Percentiles rank a stretch among this genome's conserved stretches.
These are phyloP conservation scores for Dendrocalamus latiflorus DNA, from an alignment of 202 grass and related monocot species.

Conservation along the genomic window DNA sequence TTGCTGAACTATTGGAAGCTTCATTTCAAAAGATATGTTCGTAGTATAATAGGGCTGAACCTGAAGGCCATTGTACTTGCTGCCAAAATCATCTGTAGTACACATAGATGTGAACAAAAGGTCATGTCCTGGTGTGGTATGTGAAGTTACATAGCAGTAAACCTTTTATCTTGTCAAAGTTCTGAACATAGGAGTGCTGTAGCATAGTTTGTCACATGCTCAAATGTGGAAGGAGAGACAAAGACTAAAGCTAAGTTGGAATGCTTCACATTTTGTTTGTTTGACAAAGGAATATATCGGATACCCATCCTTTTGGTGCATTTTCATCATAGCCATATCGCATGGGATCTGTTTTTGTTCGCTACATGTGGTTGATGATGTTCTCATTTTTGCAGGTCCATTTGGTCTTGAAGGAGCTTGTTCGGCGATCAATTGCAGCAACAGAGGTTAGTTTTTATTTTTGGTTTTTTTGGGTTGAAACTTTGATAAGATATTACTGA, in stretches of 20 bases:
- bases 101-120: not conserved
- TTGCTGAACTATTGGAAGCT: not conserved
- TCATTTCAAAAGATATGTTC: not conserved
- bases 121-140: not conserved
- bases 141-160: not conserved
- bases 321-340: too few relatives aligned
- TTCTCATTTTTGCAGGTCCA: constrained; percentile 69
- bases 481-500: not conserved
- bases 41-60: too few relatives aligned
- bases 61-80: too few relatives aligned
- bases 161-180: not conserved
- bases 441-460: constrained; percentile 65
- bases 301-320: too few relatives aligned
- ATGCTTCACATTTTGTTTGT: not conserved
- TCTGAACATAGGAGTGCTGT: not conserved
- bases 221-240: not conserved
- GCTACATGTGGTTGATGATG: not conserved
- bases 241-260: not conserved
- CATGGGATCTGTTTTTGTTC: not conserved
- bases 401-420: constrained; percentile 94
- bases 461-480: not conserved
- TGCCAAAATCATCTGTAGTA: not conserved
- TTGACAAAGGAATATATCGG: constrained; percentile 18
- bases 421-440: constrained; percentile 82
- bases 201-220: not conserved